Base-by-base conservation (phyloP, 2,329 filamentous ascomycete genomes). In the Talaromyces rugulosus region DNA sequence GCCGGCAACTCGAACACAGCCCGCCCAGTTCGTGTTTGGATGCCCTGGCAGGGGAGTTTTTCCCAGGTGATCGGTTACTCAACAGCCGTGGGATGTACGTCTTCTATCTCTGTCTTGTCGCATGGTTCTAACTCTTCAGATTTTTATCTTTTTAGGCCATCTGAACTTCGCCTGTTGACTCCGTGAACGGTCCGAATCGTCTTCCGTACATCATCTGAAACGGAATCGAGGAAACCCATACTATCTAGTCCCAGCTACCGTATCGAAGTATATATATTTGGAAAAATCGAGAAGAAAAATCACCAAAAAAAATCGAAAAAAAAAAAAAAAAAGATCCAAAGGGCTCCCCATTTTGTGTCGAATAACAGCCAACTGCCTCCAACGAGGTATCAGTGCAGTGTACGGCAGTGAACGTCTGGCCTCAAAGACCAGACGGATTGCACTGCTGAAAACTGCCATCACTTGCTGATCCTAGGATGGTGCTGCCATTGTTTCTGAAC, bases 11-110 rank as follows among this genome's bases (percentile, higher is more conserved):
- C 27, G 30, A 40, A 50, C 33, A 36, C 42, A 54, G 47, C 34
- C 44, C 53, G 14, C 42, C 52, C 28, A 54, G 23, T 60, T 58
- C 47, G 58, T 60, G 59, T 42, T 51, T 60, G 59, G 36, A 50
- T 58, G 56, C 8, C 50, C 62, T 64, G 62, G 62, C 62, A 62
- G 62, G 62, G 62, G 53, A 59, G 60, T 62, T 60, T 59, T 34
- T 56, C 51, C 27, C 23, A 50, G 42, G 33, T 11, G 9, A 40
- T 12, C 11, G 57, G n/a, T 4, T 33, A n/a, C 33, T 42, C 54
- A 31, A 53, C 23, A 16, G 4, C 16, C 5, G 28, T 33, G 50
- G 7, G 50, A 14, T 53, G 50, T 30, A 31, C 16, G 23, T 16
- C 4, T 16, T 53, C 27, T 33, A 12, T 18, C 14, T 53, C 44